Percentiles rank a stretch among this genome's conserved stretches.
Conservation (phyloP, 2,329 filamentous ascomycete species). For the Fusarium redolens region DNA sequence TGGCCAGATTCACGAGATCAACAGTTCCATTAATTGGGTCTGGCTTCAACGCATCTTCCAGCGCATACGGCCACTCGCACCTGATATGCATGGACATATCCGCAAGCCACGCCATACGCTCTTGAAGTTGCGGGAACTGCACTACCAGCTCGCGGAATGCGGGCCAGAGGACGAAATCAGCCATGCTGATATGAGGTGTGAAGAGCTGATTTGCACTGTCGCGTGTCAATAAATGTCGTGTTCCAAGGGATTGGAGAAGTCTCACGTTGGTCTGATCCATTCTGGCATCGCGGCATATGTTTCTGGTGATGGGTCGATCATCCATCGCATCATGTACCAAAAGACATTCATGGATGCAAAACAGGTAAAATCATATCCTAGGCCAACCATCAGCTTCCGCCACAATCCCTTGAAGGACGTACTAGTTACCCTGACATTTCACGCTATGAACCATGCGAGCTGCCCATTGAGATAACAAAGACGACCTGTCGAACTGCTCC, state of each 20-base stretch:
- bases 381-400: rapidly evolving
- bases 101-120: conserved; percentile 16
- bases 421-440: background rate
- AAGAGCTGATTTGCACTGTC: background rate
- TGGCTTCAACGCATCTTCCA: background rate
- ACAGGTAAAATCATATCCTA: conserved; percentile 24
- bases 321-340: conserved; percentile 31
- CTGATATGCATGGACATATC: conserved; percentile 6
- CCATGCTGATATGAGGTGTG: conserved; percentile 18
- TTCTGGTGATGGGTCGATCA: conserved; percentile 8
- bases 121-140: conserved; percentile 15
- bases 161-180: conserved; percentile 22
- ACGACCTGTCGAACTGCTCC: conserved; percentile 9
- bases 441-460: conserved; percentile 28
- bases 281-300: conserved; percentile 18
- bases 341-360: conserved; percentile 19
- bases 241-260: rapidly evolving
- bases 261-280: conserved; percentile 27
- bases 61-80: conserved; percentile 18
- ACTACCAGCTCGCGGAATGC: conserved; percentile 10
- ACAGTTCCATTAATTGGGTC: background rate
- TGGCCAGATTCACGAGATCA: conserved; percentile 13
- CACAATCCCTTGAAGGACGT: rapidly evolving
- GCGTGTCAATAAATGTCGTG: rapidly evolving
- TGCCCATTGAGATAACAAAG: conserved; percentile 20